These are phyloP conservation scores for Calendula officinalis DNA, from an alignment of 129 eudicot genomes.

Conservation along the genomic window DNA sequence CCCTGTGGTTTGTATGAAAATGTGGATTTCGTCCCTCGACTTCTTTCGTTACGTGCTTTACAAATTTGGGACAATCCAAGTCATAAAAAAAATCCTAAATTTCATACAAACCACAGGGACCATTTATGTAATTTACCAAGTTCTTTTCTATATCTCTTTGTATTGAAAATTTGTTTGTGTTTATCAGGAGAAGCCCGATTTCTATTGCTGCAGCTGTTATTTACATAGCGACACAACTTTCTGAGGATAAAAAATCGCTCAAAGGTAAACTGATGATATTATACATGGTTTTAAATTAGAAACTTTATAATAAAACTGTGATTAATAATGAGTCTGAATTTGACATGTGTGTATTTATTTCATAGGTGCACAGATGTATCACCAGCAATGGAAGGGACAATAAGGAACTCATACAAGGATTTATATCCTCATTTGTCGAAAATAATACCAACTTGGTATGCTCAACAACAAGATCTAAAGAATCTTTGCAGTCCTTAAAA, in stretches of 20 bases:
- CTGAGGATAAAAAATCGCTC: conserved; percentile 52
- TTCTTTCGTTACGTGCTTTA: too few species aligned
- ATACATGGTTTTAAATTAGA: background rate
- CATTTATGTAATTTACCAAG: background rate
- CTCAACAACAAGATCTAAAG: conserved; percentile 55
- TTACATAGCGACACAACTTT: conserved; percentile 36
- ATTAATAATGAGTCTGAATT: background rate
- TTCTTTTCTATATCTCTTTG: too few species aligned
- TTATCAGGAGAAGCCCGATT: conserved; percentile 56
- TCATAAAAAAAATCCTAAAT: too few species aligned
- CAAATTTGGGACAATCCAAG: background rate
- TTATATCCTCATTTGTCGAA: conserved; percentile 51
- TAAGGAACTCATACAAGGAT: conserved; percentile 59
- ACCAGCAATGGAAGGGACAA: conserved; percentile 62
- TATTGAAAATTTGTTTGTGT: background rate
- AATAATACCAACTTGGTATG: conserved; percentile 65
- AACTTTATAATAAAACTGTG: background rate
- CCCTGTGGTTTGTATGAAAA: too few species aligned
- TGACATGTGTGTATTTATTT: background rate
- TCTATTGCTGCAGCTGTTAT: conserved; percentile 55
- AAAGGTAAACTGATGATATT: conserved; percentile 33
- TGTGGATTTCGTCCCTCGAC: too few species aligned
- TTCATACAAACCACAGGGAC: too few species aligned
- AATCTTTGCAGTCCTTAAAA: conserved; percentile 34
- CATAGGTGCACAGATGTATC: conserved; percentile 43